Base-by-base conservation (phyloP, 495 filamentous ascomycete species). In the Physcia stellaris region DNA sequence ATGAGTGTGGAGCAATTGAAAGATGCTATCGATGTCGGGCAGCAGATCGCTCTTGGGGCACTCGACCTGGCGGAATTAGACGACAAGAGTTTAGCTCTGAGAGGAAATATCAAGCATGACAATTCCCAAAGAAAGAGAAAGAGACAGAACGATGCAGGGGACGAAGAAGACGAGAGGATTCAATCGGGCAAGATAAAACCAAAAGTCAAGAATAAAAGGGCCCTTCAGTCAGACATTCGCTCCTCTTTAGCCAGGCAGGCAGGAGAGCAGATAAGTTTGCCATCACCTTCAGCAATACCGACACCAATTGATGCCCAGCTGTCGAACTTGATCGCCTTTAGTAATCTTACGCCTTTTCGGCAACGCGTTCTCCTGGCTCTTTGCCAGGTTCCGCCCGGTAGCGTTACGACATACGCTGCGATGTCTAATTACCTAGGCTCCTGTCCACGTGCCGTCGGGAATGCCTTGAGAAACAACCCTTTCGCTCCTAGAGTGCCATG, bases 361-460 rank as follows among this genome's bases (percentile, higher is more conserved):
- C 64, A 65, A 43, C 62, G 60, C 45, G 71, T 77, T 46, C 73
- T 68, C 55, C 53, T 48, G 4, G 64, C 79, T 28, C 73, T 83
- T 6, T 66, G 62, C 48, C 73, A 80, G 50, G 75, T 84, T 35
- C 79, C 80, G 0, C 45, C 54, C n/a, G 80, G 80, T 10, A 55
- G 52, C 24, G 67, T 80, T 35, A 72, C 70, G 5, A 76, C 79
- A 0, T 84, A 86, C 59, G 71, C 62, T 11, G 60, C 73, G 2
- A 54, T 86, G 18, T 65, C 79, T 0, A 52, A 66, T n/a, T 63
- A 70, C 23, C 64, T 85, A 0, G 48, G 56, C 11, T 77, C 76
- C 3, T 82, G 77, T 0, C 77, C 80, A 10, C 61, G 80, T 1
- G 80, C 80, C 6, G 74, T 86, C 4, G 80, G 80, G n/a, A 78